Conservation (phyloP, 805 yeast species). For the Lachancea thermotolerans region DNA sequence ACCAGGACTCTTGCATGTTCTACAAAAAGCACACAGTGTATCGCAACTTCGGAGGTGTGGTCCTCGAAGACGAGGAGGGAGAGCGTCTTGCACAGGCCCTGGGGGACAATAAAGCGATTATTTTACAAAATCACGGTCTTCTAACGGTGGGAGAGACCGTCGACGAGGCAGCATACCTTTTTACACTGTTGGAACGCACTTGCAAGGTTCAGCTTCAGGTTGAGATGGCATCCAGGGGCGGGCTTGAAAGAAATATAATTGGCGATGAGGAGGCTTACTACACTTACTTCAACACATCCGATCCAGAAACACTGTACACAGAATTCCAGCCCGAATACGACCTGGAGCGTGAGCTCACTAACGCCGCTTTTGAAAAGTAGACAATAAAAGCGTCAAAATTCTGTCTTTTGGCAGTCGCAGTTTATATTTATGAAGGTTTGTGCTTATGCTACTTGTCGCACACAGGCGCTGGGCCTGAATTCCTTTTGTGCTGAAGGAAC, state of each 20-base stretch:
- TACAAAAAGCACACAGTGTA: conserved; percentile 62
- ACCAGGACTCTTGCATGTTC: conserved; percentile 66
- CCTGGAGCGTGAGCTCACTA: conserved; percentile 31
- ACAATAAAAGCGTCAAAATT: neutral
- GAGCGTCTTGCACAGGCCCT: conserved; percentile 50
- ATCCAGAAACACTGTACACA: conserved; percentile 59
- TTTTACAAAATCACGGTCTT: conserved; percentile 64
- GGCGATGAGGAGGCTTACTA: conserved; percentile 59
- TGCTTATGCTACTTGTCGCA: too few species aligned
- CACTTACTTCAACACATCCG: conserved; percentile 51
- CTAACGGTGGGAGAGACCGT: conserved; percentile 63
- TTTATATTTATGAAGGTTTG: too few species aligned
- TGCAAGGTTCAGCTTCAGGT: conserved; percentile 60
- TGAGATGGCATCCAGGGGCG: conserved; percentile 45
- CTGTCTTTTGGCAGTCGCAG: too few species aligned
- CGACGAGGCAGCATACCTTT: conserved; percentile 65
- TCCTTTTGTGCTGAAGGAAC: too few species aligned
- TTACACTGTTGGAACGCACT: conserved; percentile 51
- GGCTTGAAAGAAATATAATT: conserved; percentile 37
- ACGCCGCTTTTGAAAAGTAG: conserved; percentile 18
- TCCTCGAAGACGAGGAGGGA: conserved; percentile 58
- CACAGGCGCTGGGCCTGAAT: too few species aligned
- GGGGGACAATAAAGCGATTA: conserved; percentile 50
- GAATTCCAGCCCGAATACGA: conserved; percentile 66
- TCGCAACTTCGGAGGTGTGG: conserved; percentile 69